Base-by-base conservation (phyloP, 805 yeast genomes). In the Kluyveromyces wickerhamii region DNA sequence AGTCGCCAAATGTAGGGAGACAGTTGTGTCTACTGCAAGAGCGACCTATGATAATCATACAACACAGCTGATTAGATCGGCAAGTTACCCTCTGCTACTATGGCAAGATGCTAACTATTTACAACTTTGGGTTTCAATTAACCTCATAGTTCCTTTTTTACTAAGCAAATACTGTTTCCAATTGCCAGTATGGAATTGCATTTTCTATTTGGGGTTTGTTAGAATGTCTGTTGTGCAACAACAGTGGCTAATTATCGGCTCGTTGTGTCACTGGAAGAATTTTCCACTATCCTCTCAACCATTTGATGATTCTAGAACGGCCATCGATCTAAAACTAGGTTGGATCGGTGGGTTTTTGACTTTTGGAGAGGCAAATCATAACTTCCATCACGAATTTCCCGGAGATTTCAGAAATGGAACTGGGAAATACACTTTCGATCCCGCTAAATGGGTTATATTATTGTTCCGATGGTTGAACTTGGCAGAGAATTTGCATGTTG, bases 311-410 rank as follows among this genome's bases (percentile, higher is more conserved):
- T 72, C 75, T 29, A 80, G 81, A 48, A 74, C 94, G 39, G 89
- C 76, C 47, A 70, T 72, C 52, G 83, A 74, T 66, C 86, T 44
- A 19, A 44, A 48, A 69, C 52, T 74, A 37, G 41, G 49, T 4
- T 30, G 77, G 12, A 55, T 74, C 31, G 70, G 77, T 17, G 77
- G 77, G 15, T 52, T 75, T 11, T 65, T 84, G 11, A 80, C 95
- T 0, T 77, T 81, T 52, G 97, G 97, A 9, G 96, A 88, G 61
- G 89, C 94, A 4, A 77, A 77, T 60, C 94, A 86, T 59, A 88
- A 87, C 62, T 89, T 82, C 64, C 97, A 88, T 63, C 96, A 89
- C 63, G 95, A 86, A 62, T 88, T 88, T 59, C 95, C 96, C 5
- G 77, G 81, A 43, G 96, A 88, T 60, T 87, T 80, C 62, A 69